Base-by-base conservation (phyloP, 2,329 filamentous ascomycete genomes). In the Pseudogymnoascus sp. region DNA sequence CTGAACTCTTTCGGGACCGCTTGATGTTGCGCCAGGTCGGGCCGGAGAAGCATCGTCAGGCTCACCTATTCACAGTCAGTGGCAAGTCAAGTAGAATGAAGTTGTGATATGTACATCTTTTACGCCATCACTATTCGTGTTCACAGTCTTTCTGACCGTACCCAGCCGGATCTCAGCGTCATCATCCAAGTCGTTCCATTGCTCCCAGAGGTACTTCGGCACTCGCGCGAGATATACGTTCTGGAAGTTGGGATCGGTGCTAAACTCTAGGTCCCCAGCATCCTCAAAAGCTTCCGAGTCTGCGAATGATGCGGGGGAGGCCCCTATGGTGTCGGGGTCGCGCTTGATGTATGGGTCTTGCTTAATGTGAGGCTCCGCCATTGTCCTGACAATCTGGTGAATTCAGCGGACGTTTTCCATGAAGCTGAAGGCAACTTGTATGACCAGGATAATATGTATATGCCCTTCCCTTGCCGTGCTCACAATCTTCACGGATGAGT, bases 1-100 rank as follows among this genome's bases (percentile, higher is more conserved):
- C 91, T 84, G 76, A 97, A 99, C 71, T 96, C 91, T 71, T 91
- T 91, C 9, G 93, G 92, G n/a, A 97, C 81, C 4, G 82, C 78
- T 68, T 88, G 83, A 72, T 96, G 91, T 66, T 86, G 81, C 6
- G 83, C 79, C 60, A 88, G 79, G 60, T 86, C 81, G 21, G 81
- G 81, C 69, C 82, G 79, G 45, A 96, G 81, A 65, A 91, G 83
- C 77, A 96, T 89, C 73, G 88, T 76, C 65, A 82, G 76, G 63
- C 79, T 55, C n/a, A 55, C 25, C 79, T 64, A 77, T 74, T 72
- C 79, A 65, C 14, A 59, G 60, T 61, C 40, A 59, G 16, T 52
- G 31, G 40, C 60, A 55, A 61, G 43, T 49, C 9, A 37, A 37
- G 38, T 58, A 59, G 18, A 65, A 75, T 23, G 72, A 73, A 67